Evolutionary conservation across 2,329 filamentous ascomycete species (phyloP).

Genomic region (Incumbomyces delicatus): DNA sequence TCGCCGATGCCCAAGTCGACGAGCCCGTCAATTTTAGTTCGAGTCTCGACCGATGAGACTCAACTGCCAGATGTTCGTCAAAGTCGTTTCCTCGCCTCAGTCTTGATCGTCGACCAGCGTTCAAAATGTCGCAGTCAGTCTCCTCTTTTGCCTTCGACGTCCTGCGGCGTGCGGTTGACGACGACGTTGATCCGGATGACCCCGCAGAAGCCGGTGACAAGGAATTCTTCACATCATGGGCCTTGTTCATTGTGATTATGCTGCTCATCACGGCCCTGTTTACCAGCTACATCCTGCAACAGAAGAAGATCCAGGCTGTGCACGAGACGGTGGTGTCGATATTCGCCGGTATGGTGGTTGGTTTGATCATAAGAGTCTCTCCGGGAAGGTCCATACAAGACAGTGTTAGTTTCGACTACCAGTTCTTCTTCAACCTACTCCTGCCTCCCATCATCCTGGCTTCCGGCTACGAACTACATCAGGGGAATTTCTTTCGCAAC

Average conservation of each 20-base stretch:
- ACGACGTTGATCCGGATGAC: conserved; percentile 26
- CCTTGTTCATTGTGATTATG: conserved; percentile 90
- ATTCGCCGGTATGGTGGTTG: conserved; percentile 95
- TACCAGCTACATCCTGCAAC: conserved; percentile 92
- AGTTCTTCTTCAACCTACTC: conserved; percentile 98
- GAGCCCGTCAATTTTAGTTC: too few relatives aligned
- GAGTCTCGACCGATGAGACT: too few relatives aligned
- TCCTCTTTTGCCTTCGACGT: neutral
- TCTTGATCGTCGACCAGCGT: neutral
- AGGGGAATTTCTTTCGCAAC: conserved; percentile 98
- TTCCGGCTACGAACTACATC: conserved; percentile 93
- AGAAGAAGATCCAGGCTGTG: conserved; percentile 92
- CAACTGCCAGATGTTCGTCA: too few relatives aligned
- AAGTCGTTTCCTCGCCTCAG: neutral
- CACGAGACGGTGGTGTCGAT: conserved; percentile 98
- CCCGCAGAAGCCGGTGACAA: conserved; percentile 76
- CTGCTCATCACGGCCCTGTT: conserved; percentile 91
- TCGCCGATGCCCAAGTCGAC: too few relatives aligned
- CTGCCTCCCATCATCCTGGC: conserved; percentile 97
- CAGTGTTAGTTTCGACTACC: conserved; percentile 92
- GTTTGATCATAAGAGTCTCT: conserved; percentile 73
- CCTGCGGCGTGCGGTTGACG: conserved; percentile 4
- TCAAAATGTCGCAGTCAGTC: conserved; percentile 1
- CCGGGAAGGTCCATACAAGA: conserved; percentile 76
- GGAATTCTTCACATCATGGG: conserved; percentile 93